Percentiles rank a stretch among this genome's conserved stretches.
phyloP scores from a whole-genome alignment of 2,329 filamentous ascomycete species.

The Hymenoscyphus fructigenus region DNA sequence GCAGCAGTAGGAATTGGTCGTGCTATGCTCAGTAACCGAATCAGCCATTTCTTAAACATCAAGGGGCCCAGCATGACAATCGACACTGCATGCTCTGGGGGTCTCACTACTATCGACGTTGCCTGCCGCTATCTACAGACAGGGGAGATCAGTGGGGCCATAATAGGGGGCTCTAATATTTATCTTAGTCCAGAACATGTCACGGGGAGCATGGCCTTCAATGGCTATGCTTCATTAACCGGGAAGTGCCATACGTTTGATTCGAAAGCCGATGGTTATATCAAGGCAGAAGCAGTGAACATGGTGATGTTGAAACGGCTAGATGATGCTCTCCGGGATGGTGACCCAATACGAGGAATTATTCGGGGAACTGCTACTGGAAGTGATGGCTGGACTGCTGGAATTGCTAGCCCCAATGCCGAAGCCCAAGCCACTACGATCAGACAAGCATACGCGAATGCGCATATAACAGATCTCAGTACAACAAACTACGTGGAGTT shows the following conservation, averaged over 20 bases:
- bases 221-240: conserved; percentile 11
- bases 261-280: too few relatives aligned
- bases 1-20: too few relatives aligned
- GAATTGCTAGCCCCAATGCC: too few relatives aligned
- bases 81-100: conserved; percentile 58
- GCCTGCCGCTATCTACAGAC: conserved; percentile 49
- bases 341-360: too few relatives aligned
- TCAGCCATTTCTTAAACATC: conserved; percentile 55
- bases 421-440: too few relatives aligned
- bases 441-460: too few relatives aligned
- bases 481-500: background rate
- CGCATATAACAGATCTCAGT: too few relatives aligned
- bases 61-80: conserved; percentile 52
- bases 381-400: too few relatives aligned
- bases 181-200: conserved; percentile 17
- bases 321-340: too few relatives aligned
- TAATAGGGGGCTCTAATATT: conserved; percentile 34
- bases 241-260: conserved; percentile 21
- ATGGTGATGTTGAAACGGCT: too few relatives aligned
- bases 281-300: too few relatives aligned
- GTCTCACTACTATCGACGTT: conserved; percentile 45
- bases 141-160: conserved; percentile 39
- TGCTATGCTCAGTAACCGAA: conserved; percentile 38
- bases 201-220: background rate
- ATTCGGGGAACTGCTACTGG: too few relatives aligned